Base-by-base conservation (phyloP, 257 asterid species). In the Fraxinus cuspidata region DNA sequence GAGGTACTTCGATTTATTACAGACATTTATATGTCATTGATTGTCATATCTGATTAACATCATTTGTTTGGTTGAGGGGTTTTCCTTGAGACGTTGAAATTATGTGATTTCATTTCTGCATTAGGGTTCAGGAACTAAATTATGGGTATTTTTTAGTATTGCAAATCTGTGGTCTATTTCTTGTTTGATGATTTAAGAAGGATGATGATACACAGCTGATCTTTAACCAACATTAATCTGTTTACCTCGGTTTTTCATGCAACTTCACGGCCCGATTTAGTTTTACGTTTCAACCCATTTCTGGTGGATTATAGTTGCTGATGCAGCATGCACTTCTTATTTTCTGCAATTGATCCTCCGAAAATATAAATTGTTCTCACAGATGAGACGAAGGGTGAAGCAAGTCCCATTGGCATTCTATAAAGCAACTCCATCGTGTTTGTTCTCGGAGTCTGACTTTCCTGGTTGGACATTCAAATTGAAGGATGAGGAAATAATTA, bases 381-480 rank as follows among this genome's bases (percentile, higher is more conserved):
- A 95, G 99, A 88, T 93, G 56, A 83, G 96, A 80, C 82, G 99
- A 58, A 87, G 99, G 85, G 93, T 93, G 27, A 93, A 95, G 81
- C 97, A 95, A 84, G 97, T 92, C 29, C 94, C 97, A 0, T 74
- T 92, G 87, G 99, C 97, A 37, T 95, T 95, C 90, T 91, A 93
- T 88, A 90, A 88, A 78, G 68, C 90, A 35, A 85, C 96, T 81
- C 99, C 98, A 12, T 49, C 93, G 15, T 64, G 68, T 65, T 82
- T 95, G 86, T 90, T 93, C 88, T 86, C 92, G 0, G 97, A 89
- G 77, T 77, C 82, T 0, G 95, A 93, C 77, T 95, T 91, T 84
- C 94, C 91, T 1, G 96, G 99, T 34, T 95, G 99, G 99, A 85
- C 85, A 10, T 95, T 95, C 81, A 77, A 82, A 77, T 32, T 80